Base-by-base conservation (phyloP, 306 rosid species). In the Citrullus mucosospermus region DNA sequence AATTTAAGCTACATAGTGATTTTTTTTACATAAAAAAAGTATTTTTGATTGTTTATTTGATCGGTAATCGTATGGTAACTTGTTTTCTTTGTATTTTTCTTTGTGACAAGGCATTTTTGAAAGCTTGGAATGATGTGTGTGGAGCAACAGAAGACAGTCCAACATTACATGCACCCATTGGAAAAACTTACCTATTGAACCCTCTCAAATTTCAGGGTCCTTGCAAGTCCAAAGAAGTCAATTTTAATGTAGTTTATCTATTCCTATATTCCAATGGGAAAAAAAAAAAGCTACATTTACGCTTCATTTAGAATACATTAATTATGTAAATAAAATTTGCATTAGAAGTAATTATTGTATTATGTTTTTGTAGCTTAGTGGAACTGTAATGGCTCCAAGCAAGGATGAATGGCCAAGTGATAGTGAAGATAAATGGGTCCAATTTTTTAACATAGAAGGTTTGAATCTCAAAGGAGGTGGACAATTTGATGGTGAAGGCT, bases 201-300 rank as follows among this genome's bases (percentile, higher is more conserved):
- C 86, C 92, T 25, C 10, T 85, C 59, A 4, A 1, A 8, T 89
- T 91, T 14, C 1, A 25, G 93, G 93, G 93, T 46, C 90, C 90
- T 72, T 32, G 36, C 36, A 32, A 61, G 9, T 6, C 86, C 6
- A 6, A 61, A 58, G 67, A 62, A 1, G 2, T 91, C 53, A 66
- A 75, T 12, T 13, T 89, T 8, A 2, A 82, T 84, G 93, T 89
- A 78, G 46, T 4, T 20, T 18, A 25, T 50, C 57, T 13, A 4
- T 6, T 8, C n/a, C 25, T 8, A 69, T 61, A 28, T 30, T 5
- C 10, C 13, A 6, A 2, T 22, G 22, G 36, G 36, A 1, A 41
- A 41, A 25, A 25, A n/a, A 25, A 25, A 41, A 41, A 9, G 3
- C 13, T 46, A 39, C 6, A 39, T 39, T 39, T 39, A 25, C 28